Conservation (phyloP, 176 grass and related monocot species). For the Eragrostis nindensis region DNA sequence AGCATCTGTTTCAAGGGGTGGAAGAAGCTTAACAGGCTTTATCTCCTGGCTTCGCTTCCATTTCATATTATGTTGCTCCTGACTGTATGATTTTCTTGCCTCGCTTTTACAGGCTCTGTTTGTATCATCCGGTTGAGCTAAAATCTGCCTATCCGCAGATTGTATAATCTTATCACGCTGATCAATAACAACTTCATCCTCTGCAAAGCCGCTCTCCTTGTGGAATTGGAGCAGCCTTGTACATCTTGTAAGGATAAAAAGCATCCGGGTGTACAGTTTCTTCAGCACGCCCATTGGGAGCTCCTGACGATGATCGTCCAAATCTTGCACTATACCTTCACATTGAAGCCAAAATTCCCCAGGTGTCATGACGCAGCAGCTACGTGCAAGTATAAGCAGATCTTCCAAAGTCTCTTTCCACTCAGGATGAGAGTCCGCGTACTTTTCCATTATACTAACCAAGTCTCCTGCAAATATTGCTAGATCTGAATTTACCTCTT, state of each 20-base stretch:
- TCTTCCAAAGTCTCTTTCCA: constrained; percentile 99
- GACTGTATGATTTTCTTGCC: constrained; percentile 92
- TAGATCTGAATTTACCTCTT: constrained; percentile 94
- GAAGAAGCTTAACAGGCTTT: constrained; percentile 74
- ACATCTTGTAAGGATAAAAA: constrained; percentile 96
- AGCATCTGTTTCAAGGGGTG: constrained; percentile 54
- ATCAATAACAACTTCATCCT: constrained; percentile 87
- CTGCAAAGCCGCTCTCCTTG: constrained; percentile 92
- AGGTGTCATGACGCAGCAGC: constrained; percentile 93
- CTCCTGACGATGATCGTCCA: constrained; percentile 94
- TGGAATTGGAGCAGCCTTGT: constrained; percentile 66
- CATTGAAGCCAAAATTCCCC: constrained; percentile 97
- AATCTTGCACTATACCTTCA: constrained; percentile 99
- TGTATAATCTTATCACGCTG: constrained; percentile 72
- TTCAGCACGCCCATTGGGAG: constrained; percentile 88
- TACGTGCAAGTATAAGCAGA: constrained; percentile 95
- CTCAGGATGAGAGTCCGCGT: constrained; percentile 83
- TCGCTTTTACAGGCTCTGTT: constrained; percentile 56
- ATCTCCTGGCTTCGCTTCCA: constrained; percentile 99
- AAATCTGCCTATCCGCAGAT: constrained; percentile 73
- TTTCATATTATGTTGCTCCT: constrained; percentile 93
- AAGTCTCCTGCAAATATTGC: constrained; percentile 96
- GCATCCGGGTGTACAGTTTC: constrained; percentile 93
- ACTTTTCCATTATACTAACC: constrained; percentile 96
- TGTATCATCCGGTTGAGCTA: constrained; percentile 40